A percentile compares a stretch with the other conserved stretches of the same genome.
Evolutionary conservation across 2,329 filamentous ascomycete species (phyloP).

Genomic region (Cercospora zeae-maydis): DNA sequence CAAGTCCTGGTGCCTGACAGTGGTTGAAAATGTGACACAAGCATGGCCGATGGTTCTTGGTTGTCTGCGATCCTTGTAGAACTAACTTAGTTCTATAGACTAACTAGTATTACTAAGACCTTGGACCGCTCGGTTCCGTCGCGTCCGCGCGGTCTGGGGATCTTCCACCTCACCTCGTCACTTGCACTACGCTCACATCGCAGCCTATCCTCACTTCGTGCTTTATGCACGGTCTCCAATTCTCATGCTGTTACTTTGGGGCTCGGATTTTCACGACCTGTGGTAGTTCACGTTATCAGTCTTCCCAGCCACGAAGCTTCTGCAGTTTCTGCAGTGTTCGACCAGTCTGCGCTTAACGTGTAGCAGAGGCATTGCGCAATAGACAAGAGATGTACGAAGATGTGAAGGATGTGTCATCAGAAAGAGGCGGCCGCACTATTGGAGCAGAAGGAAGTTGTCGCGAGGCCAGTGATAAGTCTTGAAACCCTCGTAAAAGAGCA

Average conservation of each 20-base stretch:
- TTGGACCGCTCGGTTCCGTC: background rate
- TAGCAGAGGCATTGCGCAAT: background rate
- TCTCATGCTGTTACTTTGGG: too few relatives aligned
- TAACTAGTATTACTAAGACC: too few relatives aligned
- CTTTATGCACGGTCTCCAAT: background rate
- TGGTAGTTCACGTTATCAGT: background rate
- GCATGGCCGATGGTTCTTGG: background rate
- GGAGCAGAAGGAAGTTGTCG: background rate
- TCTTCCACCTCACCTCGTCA: background rate
- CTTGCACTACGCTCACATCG: background rate
- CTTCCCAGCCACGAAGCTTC: background rate
- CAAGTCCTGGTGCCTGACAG: background rate
- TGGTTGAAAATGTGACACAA: background rate
- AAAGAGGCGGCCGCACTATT: background rate
- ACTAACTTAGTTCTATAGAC: too few relatives aligned
- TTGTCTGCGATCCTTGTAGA: background rate
- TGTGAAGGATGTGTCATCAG: background rate
- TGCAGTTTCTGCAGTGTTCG: background rate
- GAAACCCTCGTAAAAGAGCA: background rate
- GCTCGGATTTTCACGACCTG: background rate
- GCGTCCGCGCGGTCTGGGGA: background rate
- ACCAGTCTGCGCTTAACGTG: too few relatives aligned
- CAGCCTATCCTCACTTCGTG: background rate
- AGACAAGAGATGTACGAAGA: background rate
- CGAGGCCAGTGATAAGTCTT: background rate